Evolutionary conservation across 495 filamentous ascomycete species (phyloP), one percentile per base, ranked within the genome.

Genomic region (Hypoxylon subgilvum): DNA sequence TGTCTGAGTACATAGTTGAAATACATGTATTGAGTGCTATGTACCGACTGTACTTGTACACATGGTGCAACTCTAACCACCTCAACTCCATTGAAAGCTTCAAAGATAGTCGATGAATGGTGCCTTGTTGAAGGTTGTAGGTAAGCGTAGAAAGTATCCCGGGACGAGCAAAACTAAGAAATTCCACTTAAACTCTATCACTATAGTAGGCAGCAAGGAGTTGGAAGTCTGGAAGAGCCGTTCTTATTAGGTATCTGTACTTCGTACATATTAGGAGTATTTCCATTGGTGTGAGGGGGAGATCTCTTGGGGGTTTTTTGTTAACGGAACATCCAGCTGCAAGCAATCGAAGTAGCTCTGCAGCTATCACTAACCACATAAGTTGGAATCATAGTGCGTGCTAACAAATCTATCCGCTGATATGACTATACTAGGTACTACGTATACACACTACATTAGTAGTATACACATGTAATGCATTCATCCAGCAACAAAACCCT

Each of bases 271-370:
- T n/a, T n/a, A n/a, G n/a, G n/a, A n/a, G n/a, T n/a, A n/a, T n/a
- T n/a, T n/a, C n/a, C n/a, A n/a, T n/a, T n/a, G n/a, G n/a, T n/a
- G n/a, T n/a, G n/a, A n/a, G n/a, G n/a, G n/a, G n/a, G n/a, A n/a
- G n/a, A n/a, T n/a, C n/a, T n/a, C n/a, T n/a, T n/a, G n/a, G n/a
- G n/a, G n/a, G n/a, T n/a, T n/a, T n/a, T n/a, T n/a, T n/a, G n/a
- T n/a, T n/a, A n/a, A n/a, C 10, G 31, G 14, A 45, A 36, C 38
- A 8, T 30, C 38, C 23, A 39, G 46, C 41, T 57, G 47, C 52
- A 35, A 35, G 47, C 52, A 53, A 63, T 63, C 60, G 59, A 62
- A 63, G 52, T 39, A 52, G 59, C 57, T 52, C 52, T 57, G 30
- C 28, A 25, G 14, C 42, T 41, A 25, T 18, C 40, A 13, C 27